phyloP scores from a whole-genome alignment of 306 rosid species.

The Clitoria ternatea region DNA sequence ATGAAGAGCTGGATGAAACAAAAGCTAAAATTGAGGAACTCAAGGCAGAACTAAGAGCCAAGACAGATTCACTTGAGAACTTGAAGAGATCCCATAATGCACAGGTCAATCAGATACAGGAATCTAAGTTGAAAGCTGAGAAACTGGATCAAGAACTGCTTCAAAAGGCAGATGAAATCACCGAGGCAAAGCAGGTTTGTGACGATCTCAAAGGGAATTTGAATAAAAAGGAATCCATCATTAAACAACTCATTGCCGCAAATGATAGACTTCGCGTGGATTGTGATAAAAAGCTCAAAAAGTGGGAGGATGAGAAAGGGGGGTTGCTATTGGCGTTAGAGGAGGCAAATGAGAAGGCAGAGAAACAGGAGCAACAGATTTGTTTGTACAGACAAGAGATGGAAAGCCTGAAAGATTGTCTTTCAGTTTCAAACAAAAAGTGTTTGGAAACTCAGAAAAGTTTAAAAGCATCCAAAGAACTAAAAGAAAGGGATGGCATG shows the following conservation, averaged over 20 bases:
- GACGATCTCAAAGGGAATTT: conserved; percentile 43
- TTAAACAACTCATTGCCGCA: conserved; percentile 54
- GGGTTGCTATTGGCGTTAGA: conserved; percentile 50
- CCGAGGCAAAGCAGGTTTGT: conserved; percentile 15
- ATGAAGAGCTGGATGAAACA: conserved; percentile 63
- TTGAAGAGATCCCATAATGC: conserved; percentile 55
- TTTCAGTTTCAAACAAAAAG: conserved; percentile 48
- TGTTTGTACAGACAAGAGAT: conserved; percentile 45
- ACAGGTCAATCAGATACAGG: conserved; percentile 39
- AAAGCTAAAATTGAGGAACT: conserved; percentile 62
- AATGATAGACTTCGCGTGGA: conserved; percentile 51
- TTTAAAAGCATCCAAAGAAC: conserved; percentile 37
- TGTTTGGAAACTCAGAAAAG: conserved; percentile 37
- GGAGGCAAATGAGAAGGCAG: conserved; percentile 52
- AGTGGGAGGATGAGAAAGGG: conserved; percentile 46
- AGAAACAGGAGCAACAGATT: conserved; percentile 46
- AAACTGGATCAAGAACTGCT: conserved; percentile 48
- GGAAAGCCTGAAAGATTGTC: conserved; percentile 45
- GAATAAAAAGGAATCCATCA: conserved; percentile 42
- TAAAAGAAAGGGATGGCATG: conserved; percentile 46
- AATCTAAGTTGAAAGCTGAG: conserved; percentile 53
- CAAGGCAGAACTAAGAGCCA: conserved; percentile 48
- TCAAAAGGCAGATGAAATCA: conserved; percentile 42
- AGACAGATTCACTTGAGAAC: conserved; percentile 43
- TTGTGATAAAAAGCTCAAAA: conserved; percentile 38